Percentiles rank a stretch among this genome's conserved stretches.
These are phyloP conservation scores for Afroboletus lepidellus DNA, from an alignment of 1,284 basidiomycete genomes.

Conservation along the genomic window DNA sequence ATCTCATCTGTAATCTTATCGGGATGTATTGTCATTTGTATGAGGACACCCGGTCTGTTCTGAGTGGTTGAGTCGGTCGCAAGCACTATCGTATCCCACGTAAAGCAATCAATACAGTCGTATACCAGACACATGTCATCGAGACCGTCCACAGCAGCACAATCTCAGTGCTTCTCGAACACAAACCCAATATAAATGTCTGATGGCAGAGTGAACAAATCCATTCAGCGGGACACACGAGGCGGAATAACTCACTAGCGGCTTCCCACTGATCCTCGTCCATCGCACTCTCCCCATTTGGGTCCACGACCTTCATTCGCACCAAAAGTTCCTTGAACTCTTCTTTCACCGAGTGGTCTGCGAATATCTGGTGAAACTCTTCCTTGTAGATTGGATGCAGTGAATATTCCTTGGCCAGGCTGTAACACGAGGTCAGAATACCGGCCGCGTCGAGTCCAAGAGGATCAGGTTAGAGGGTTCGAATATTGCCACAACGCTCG, in stretches of 20 bases:
- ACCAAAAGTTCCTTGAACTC: constrained; percentile 80
- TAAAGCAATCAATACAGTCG: constrained; percentile 6
- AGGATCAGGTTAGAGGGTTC: not conserved
- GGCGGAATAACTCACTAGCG: constrained; percentile 67
- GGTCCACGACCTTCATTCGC: constrained; percentile 87
- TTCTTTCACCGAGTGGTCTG: constrained; percentile 69
- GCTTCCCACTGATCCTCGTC: constrained; percentile 94
- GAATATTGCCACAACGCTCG: no score
- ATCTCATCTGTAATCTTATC: constrained; percentile 31
- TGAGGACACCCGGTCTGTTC: not conserved
- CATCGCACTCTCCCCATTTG: constrained; percentile 84
- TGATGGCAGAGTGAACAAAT: constrained; percentile 30
- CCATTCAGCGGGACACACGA: not conserved
- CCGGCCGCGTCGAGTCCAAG: not conserved
- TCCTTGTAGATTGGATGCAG: constrained; percentile 77
- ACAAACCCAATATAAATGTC: constrained; percentile 86
- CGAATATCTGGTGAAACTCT: constrained; percentile 87
- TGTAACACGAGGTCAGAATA: constrained; percentile 34
- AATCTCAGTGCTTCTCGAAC: constrained; percentile 64
- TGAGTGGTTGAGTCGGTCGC: not conserved
- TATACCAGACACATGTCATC: constrained; percentile 5
- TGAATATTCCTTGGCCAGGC: constrained; percentile 82
- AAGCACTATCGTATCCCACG: constrained; percentile 3
- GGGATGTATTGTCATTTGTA: constrained; percentile 20
- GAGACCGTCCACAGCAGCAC: not conserved